Percentiles rank a stretch among this genome's conserved stretches.
Conservation (phyloP, 1,139 yeast genomes). For the Arxiozyma slooffiae region DNA sequence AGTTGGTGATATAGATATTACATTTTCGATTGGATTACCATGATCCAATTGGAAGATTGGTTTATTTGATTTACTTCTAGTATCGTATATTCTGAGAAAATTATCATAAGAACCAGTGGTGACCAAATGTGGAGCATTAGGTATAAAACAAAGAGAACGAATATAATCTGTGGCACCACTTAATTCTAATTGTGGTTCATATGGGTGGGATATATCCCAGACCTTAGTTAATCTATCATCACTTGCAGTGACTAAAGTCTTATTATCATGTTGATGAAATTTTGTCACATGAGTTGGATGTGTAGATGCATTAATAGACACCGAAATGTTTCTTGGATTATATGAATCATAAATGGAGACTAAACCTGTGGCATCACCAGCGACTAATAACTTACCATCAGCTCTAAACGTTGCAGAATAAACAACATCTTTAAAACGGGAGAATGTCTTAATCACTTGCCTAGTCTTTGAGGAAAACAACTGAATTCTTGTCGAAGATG, state of each 20-base stretch:
- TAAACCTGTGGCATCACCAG: slow-evolving; percentile 82
- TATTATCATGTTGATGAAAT: slow-evolving; percentile 55
- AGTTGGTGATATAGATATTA: slow-evolving; percentile 72
- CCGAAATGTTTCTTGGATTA: slow-evolving; percentile 67
- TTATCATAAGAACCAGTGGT: slow-evolving; percentile 97
- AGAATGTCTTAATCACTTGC: slow-evolving; percentile 79
- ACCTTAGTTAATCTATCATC: slow-evolving; percentile 82
- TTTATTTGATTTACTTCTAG: slow-evolving; percentile 45
- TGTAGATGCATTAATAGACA: slow-evolving; percentile 68
- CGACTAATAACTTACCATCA: slow-evolving; percentile 81
- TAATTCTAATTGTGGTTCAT: slow-evolving; percentile 54
- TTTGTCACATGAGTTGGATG: slow-evolving; percentile 94
- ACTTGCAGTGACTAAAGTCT: slow-evolving; percentile 73
- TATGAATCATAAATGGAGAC: slow-evolving; percentile 76
- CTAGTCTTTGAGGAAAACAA: slow-evolving; percentile 87
- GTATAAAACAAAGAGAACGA: slow-evolving; percentile 71
- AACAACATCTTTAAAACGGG: slow-evolving; percentile 86
- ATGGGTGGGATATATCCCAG: slow-evolving; percentile 78
- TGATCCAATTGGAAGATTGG: slow-evolving; percentile 44
- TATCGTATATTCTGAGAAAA: slow-evolving; percentile 72
- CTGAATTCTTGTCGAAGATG: slow-evolving; percentile 86
- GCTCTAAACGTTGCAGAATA: slow-evolving; percentile 40
- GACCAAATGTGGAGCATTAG: slow-evolving; percentile 48
- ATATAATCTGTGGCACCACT: slow-evolving; percentile 82
- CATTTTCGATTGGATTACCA: slow-evolving; percentile 77